A percentile compares a stretch with the other conserved stretches of the same genome.
These are phyloP conservation scores for Tuber indicum DNA, from an alignment of 495 filamentous ascomycete species.

Conservation along the genomic window DNA sequence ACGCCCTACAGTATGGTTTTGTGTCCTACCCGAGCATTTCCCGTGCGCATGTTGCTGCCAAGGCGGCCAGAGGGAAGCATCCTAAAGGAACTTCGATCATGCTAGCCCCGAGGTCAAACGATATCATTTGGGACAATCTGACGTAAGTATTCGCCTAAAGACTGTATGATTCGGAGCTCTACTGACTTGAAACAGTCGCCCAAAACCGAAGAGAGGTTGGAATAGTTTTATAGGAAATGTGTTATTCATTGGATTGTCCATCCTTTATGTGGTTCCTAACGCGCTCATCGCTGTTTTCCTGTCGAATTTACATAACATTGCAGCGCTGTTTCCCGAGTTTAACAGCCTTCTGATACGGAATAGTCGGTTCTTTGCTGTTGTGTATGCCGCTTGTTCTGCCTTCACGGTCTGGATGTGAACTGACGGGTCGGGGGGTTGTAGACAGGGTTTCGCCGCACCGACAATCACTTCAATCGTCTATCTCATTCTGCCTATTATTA, in stretches of 20 bases:
- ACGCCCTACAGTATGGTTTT: slow-evolving; percentile 86
- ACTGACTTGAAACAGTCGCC: slow-evolving; percentile 21
- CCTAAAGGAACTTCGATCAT: slow-evolving; percentile 70
- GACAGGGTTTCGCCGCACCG: slow-evolving; percentile 87
- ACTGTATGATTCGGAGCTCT: neutral
- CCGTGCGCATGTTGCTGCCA: slow-evolving; percentile 83
- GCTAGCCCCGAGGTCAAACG: slow-evolving; percentile 78
- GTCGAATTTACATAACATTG: slow-evolving; percentile 57
- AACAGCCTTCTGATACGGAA: slow-evolving; percentile 55
- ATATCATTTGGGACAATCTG: slow-evolving; percentile 95
- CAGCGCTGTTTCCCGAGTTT: slow-evolving; percentile 48
- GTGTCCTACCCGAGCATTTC: slow-evolving; percentile 83
- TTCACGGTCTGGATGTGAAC: neutral
- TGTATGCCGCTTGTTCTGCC: slow-evolving; percentile 42
- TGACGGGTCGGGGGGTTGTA: slow-evolving; percentile 9
- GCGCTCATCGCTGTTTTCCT: slow-evolving; percentile 91
- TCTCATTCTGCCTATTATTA: slow-evolving; percentile 79
- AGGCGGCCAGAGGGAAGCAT: slow-evolving; percentile 68
- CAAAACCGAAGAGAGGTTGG: slow-evolving; percentile 56
- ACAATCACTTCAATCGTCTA: slow-evolving; percentile 85
- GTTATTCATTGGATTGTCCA: slow-evolving; percentile 72
- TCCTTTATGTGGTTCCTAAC: slow-evolving; percentile 92
- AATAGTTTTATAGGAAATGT: slow-evolving; percentile 70
- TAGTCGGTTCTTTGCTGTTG: slow-evolving; percentile 66
- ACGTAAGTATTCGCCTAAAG: slow-evolving; percentile 49